Evolutionary conservation across 2,329 filamentous ascomycete genomes (phyloP).

Genomic region (Aspergillaceae sp.): DNA sequence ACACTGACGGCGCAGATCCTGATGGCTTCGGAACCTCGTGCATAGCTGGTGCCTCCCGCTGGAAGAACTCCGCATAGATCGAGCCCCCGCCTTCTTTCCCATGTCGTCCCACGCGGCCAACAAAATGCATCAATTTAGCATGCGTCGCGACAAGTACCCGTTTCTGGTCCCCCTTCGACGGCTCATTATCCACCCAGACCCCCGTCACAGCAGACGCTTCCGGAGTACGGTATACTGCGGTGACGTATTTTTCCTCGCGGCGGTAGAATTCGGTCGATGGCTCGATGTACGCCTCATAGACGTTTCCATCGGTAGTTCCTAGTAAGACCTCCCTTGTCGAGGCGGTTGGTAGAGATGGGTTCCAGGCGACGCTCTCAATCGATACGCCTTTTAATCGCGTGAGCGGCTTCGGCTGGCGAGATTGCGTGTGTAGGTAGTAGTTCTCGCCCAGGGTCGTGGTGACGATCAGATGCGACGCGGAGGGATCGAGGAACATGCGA

Average conservation of each 20-base stretch:
- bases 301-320: constrained; percentile 83
- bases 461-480: constrained; percentile 86
- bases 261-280: constrained; percentile 90
- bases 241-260: constrained; percentile 87
- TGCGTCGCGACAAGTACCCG: constrained; percentile 74
- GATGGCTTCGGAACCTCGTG: constrained; percentile 62
- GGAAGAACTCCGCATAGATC: constrained; percentile 81
- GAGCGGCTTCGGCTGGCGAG: constrained; percentile 74
- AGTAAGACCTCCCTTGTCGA: constrained; percentile 91
- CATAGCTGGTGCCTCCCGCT: constrained; percentile 68
- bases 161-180: constrained; percentile 60
- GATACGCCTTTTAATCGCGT: constrained; percentile 74
- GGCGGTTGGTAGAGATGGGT: constrained; percentile 81
- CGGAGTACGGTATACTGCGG: constrained; percentile 69
- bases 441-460: constrained; percentile 89
- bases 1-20: constrained; percentile 51
- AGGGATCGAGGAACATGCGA: constrained; percentile 95
- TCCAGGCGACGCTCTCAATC: constrained; percentile 91
- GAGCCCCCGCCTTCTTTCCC: constrained; percentile 71
- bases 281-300: constrained; percentile 94
- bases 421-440: constrained; percentile 95
- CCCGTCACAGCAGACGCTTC: constrained; percentile 73
- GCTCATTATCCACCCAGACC: constrained; percentile 69
- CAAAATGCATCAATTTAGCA: constrained; percentile 68
- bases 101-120: constrained; percentile 64